phyloP scores from a whole-genome alignment of 1,284 basidiomycete species.

The Cryptococcus floricola region DNA sequence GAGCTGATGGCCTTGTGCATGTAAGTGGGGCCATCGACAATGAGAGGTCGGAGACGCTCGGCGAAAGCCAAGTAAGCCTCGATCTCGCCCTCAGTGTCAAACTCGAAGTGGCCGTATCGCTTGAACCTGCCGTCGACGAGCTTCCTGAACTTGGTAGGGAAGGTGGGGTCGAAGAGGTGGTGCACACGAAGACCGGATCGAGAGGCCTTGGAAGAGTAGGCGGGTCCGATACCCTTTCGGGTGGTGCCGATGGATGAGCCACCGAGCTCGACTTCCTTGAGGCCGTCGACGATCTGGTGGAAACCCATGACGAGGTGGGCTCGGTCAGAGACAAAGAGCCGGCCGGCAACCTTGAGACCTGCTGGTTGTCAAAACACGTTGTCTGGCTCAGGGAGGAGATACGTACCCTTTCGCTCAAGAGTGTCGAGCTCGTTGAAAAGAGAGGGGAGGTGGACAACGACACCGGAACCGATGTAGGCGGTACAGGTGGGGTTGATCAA shows the following conservation, averaged over 20 bases:
- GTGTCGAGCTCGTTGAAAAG: slow-evolving; percentile 92
- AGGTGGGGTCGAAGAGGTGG: slow-evolving; percentile 88
- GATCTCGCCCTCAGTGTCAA: slow-evolving; percentile 97
- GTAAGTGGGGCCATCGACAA: slow-evolving; percentile 76
- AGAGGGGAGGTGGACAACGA: slow-evolving; percentile 91
- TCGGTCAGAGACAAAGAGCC: slow-evolving; percentile 90
- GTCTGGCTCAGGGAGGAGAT: slow-evolving; percentile 1
- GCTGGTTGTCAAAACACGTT: not conserved
- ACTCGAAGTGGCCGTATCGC: slow-evolving; percentile 96
- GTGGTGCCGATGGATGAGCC: slow-evolving; percentile 94
- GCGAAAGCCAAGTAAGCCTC: slow-evolving; percentile 84
- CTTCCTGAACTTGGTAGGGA: slow-evolving; percentile 88
- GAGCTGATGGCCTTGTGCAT: slow-evolving; percentile 72
- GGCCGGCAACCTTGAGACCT: slow-evolving; percentile 82
- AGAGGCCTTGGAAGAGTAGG: slow-evolving; percentile 96
- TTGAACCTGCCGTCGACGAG: slow-evolving; percentile 97
- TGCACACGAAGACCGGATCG: slow-evolving; percentile 93
- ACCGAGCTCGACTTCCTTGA: slow-evolving; percentile 96
- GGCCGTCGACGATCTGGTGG: slow-evolving; percentile 97
- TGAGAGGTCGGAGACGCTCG: slow-evolving; percentile 78
- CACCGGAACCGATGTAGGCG: slow-evolving; percentile 87
- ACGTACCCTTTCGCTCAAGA: slow-evolving; percentile 74
- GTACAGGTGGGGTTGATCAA: slow-evolving; percentile 83
- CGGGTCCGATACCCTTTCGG: slow-evolving; percentile 96
- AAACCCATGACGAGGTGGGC: slow-evolving; percentile 98